Evolutionary conservation across 2,329 filamentous ascomycete genomes (phyloP).

Genomic region (Talaromyces piceae): DNA sequence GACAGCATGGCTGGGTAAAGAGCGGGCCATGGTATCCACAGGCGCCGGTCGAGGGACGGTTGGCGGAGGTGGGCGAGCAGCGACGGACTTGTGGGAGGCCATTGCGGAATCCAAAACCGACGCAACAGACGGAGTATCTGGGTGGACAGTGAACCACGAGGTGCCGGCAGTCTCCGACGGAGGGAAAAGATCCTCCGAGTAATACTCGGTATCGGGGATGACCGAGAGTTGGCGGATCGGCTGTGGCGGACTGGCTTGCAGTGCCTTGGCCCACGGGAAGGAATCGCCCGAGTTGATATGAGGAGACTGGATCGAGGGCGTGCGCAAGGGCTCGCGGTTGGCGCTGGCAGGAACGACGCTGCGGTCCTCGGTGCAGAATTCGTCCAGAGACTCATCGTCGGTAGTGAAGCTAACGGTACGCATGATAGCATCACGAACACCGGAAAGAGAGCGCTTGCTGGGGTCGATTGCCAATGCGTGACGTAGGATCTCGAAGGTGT

Average conservation of each 20-base stretch:
- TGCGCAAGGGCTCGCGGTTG: constrained; percentile 90
- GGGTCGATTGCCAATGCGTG: constrained; percentile 90
- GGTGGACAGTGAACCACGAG: constrained; percentile 72
- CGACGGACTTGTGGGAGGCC: constrained; percentile 69
- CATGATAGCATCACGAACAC: constrained; percentile 68
- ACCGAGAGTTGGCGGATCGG: constrained; percentile 74
- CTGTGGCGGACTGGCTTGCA: constrained; percentile 67
- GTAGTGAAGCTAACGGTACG: constrained; percentile 87
- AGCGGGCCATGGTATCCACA: constrained; percentile 70
- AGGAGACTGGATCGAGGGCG: constrained; percentile 87
- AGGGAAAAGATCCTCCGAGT: constrained; percentile 78
- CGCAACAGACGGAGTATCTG: constrained; percentile 71
- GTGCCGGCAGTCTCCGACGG: constrained; percentile 57
- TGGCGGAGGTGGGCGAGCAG: constrained; percentile 40
- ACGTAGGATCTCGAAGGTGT: constrained; percentile 89
- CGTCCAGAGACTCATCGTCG: constrained; percentile 81
- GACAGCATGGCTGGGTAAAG: constrained; percentile 58
- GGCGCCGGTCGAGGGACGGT: constrained; percentile 45
- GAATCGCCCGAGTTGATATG: constrained; percentile 66
- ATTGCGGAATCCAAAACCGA: constrained; percentile 80
- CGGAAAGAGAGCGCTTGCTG: constrained; percentile 72
- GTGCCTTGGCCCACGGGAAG: constrained; percentile 91
- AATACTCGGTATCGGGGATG: constrained; percentile 72
- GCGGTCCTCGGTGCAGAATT: constrained; percentile 81
- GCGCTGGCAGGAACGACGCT: constrained; percentile 69